Evolutionary conservation across 2,329 filamentous ascomycete genomes (phyloP), one percentile per base, ranked within the genome.

Genomic region (Talaromyces atroroseus): DNA sequence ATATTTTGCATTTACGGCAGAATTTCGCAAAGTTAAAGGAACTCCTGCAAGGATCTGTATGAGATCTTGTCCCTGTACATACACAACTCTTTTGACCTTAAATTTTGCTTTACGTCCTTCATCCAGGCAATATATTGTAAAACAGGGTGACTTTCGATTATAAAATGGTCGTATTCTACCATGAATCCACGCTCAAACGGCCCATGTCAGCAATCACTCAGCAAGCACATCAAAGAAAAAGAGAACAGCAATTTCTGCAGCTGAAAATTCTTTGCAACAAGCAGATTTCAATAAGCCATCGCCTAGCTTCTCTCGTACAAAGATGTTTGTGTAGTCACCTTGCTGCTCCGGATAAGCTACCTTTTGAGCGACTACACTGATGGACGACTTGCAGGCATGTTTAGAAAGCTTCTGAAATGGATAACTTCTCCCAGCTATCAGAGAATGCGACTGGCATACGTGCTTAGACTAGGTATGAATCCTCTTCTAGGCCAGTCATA

Each of bases 341-440:
- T 0, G 69, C 62, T n/a, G 74, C 76, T 2, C 78, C 78, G 0
- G 74, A 81, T 58, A 75, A 76, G 38, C 80, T 80, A 2, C 79
- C 78, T 0, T 84, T 82, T 58, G 81, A 85, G 72, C 85, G 66
- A 69, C 78, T 0, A 80, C 82, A 14, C 82, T 82, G 0, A 70
- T 85, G 18, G 83, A 85, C 77, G 75, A 57, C 59, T 86, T 34
- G 70, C 69, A 36, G 81, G 85, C 65, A 50, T 83, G 8, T 82
- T 84, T 60, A 69, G 78, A 20, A 80, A 78, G 64, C 86, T 83
- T 61, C 80, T 79, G 5, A 64, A 66, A 10, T 29, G 11, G 26
- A 29, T 29, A 2, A 29, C 8, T 29, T 29, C 26, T 29, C 24
- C 24, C 7, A 26, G 24, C 3, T 29, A 29, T 29, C 26, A 11